Base-by-base conservation (phyloP, 192 early-diverging fungal genomes). In the Coemansia sp. region DNA sequence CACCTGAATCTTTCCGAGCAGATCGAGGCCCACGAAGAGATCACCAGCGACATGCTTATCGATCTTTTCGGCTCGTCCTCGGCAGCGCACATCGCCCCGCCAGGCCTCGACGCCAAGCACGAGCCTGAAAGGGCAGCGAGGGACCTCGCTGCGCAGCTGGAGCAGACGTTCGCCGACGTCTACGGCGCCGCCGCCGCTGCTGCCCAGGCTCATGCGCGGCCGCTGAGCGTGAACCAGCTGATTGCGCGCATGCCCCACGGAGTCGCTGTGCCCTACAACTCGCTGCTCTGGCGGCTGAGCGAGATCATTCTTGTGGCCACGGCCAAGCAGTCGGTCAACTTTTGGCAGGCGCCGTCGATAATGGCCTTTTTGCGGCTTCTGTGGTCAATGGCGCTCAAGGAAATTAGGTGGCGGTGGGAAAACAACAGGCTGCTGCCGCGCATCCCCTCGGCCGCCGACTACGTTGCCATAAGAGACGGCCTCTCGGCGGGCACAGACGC, bases 351-450 rank as follows among this genome's bases (percentile, higher is more conserved):
- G 1, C 83, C 85, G 6, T 74, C 75, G 23, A 78, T 86, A 18
- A 85, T 88, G 64, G 85, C 85, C 2, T 88, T 87, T 55, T 68
- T 90, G 48, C 85, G 86, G 50, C 82, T 90, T 6, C 62, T 90
- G 27, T 90, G 89, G 89, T 69, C 82, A 0, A 87, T 87, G 66
- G 51, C 87, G 11, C 54, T 90, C 36, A 82, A 81, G 32, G 82
- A 85, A 60, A 71, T 88, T 32, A 70, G 84, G 25, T 77, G 76
- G 75, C 77, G 85, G 27, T 90, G 86, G 89, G 86, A 90, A 48
- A 76, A 88, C 49, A 55, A 58, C 9, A 61, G 74, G 27, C 49
- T 81, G 3, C 72, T 88, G 20, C 89, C 86, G 0, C 64, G 85
- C 35, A 68, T 90, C 18, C 69, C 61, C 8, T 72, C 78, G 19